These are phyloP conservation scores for Cryptococcus deneoformans DNA, from an alignment of 1,284 basidiomycete genomes.

Conservation along the genomic window DNA sequence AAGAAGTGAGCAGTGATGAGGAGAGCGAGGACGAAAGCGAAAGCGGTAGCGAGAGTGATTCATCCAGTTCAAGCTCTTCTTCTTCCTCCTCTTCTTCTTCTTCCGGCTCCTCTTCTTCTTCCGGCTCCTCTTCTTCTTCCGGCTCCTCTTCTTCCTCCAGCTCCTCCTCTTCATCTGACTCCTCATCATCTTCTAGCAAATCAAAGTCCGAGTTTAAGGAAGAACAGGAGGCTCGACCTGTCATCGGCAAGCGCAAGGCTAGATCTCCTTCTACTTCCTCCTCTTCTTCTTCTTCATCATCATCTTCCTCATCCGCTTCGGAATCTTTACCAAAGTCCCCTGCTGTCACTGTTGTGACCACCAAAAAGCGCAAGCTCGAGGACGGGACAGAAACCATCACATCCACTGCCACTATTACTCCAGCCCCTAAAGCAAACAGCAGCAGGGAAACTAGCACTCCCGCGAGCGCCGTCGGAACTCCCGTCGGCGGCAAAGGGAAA, in stretches of 20 bases:
- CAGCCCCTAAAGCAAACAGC: conserved; percentile 33
- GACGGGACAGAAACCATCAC: conserved; percentile 20
- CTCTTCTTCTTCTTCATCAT: conserved; percentile 27
- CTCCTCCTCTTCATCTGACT: conserved; percentile 22
- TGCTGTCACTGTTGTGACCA: conserved; percentile 26
- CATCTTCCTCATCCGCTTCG: conserved; percentile 33
- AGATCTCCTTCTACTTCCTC: conserved; percentile 31
- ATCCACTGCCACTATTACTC: conserved; percentile 40
- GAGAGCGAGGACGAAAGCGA: conserved; percentile 12
- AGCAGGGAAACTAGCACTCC: conserved; percentile 12
- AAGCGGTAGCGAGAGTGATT: background rate
- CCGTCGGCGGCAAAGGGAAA: conserved; percentile 17
- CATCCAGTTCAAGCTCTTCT: conserved; percentile 4
- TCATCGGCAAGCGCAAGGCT: conserved; percentile 34
- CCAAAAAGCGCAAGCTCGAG: conserved; percentile 33
- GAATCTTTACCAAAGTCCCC: conserved; percentile 12
- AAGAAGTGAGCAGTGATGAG: conserved; percentile 5
- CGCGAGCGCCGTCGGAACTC: conserved; percentile 12
- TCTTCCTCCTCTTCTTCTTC: conserved; percentile 15
- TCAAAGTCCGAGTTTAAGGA: conserved; percentile 21
- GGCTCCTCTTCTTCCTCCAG: conserved; percentile 16
- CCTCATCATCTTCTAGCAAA: conserved; percentile 33
- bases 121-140: conserved; percentile 5
- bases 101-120: conserved; percentile 6
- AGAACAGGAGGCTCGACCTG: conserved; percentile 12